phyloP scores from a whole-genome alignment of 805 yeast species.

The Nakazawaea ishiwadae region DNA sequence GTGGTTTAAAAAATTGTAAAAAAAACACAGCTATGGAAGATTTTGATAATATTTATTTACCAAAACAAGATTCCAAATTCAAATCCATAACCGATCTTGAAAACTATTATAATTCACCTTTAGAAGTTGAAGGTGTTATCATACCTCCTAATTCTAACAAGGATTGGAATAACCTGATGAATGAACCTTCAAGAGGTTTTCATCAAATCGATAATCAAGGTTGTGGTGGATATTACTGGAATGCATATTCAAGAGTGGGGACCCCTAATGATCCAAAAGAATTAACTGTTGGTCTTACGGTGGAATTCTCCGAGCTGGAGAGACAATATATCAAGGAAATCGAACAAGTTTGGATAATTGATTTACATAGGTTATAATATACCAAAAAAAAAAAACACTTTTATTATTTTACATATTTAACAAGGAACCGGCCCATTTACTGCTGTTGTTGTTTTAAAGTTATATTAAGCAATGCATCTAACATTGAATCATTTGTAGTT shows the following conservation, averaged over 20 bases:
- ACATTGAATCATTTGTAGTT: constrained; percentile 8
- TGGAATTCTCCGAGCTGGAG: constrained; percentile 27
- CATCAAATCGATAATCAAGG: constrained; percentile 12
- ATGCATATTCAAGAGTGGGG: constrained; percentile 56
- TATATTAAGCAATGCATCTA: constrained; percentile 12
- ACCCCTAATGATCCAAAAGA: constrained; percentile 33
- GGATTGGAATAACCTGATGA: constrained; percentile 51
- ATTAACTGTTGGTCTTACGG: constrained; percentile 39
- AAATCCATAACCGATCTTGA: constrained; percentile 24
- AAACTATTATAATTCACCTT: constrained; percentile 31
- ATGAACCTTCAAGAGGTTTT: constrained; percentile 18
- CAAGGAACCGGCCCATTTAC: constrained; percentile 1
- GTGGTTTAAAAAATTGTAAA: constrained; percentile 63
- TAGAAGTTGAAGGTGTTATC: constrained; percentile 30
- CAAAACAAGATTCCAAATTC: constrained; percentile 18
- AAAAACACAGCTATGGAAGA: constrained; percentile 30
- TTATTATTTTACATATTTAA: neutral
- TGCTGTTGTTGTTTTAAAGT: constrained; percentile 11
- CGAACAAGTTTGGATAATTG: constrained; percentile 51
- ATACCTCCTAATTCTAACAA: constrained; percentile 55
- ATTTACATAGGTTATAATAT: too few relatives aligned
- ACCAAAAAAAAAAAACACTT: too few relatives aligned
- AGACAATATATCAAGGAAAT: constrained; percentile 33
- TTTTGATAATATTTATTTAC: constrained; percentile 30
- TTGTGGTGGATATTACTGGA: constrained; percentile 55